A percentile compares a stretch with the other conserved stretches of the same genome.
Evolutionary conservation across 495 filamentous ascomycete species (phyloP).

Genomic region (Daldinia bambusicola): DNA sequence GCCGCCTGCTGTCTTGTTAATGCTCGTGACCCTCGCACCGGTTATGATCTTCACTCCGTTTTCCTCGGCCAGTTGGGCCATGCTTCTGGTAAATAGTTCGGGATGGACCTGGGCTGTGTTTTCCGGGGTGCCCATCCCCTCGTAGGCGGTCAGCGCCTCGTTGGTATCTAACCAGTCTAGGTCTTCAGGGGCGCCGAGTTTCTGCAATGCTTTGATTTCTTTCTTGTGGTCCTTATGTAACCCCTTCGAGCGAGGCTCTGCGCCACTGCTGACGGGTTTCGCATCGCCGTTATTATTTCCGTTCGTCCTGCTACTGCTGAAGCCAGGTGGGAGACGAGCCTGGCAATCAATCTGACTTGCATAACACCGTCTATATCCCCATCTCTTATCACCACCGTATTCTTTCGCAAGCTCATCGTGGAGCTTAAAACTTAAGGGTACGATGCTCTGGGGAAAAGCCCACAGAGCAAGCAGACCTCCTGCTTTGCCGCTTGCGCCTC

Average conservation of each 20-base stretch:
- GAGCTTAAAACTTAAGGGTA: constrained; percentile 78
- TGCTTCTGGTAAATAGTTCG: constrained; percentile 82
- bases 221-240: constrained; percentile 47
- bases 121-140: constrained; percentile 71
- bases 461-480: constrained; percentile 84
- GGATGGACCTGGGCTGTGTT: constrained; percentile 88
- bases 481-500: constrained; percentile 89
- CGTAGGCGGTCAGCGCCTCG: constrained; percentile 68
- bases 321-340: constrained; percentile 46
- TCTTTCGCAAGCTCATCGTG: constrained; percentile 80
- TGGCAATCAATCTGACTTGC: constrained; percentile 71
- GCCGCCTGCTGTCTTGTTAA: constrained; percentile 36
- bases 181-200: constrained; percentile 65
- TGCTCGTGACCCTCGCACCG: constrained; percentile 56
- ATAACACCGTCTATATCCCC: constrained; percentile 84
- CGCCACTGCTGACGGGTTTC: constrained; percentile 1
- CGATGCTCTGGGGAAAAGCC: constrained; percentile 84
- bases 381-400: constrained; percentile 76
- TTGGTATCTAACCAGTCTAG: constrained; percentile 77
- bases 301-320: not conserved
- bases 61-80: constrained; percentile 79
- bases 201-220: constrained; percentile 27
- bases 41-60: constrained; percentile 73
- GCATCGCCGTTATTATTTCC: constrained; percentile 42
- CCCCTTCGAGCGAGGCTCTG: constrained; percentile 28